Percentiles rank a stretch among this genome's conserved stretches.
Conservation (phyloP, 306 rosid genomes). For the Lathyrus oleraceus region DNA sequence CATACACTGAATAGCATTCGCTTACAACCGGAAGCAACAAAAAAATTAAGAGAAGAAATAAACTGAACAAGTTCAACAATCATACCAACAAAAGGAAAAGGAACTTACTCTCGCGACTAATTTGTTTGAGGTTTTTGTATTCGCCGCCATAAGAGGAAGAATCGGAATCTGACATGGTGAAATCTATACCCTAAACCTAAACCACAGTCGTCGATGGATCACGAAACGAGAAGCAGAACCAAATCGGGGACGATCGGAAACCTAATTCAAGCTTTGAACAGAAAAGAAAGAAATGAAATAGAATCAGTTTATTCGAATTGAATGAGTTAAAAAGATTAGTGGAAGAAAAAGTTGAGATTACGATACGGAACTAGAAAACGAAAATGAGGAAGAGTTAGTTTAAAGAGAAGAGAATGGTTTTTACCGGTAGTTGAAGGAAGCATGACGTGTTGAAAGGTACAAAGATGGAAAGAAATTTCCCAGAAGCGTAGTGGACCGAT, state of each 20-base stretch:
- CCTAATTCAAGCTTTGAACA: constrained; percentile 25
- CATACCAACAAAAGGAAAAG: background rate
- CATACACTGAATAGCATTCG: background rate
- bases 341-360: constrained; percentile 14
- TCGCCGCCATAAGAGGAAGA: constrained; percentile 43
- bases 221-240: constrained; percentile 20
- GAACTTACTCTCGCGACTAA: constrained; percentile 45
- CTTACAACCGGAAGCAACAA: constrained; percentile 6
- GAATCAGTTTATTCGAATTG: background rate
- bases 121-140: constrained; percentile 41
- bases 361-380: background rate
- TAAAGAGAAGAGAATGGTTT: background rate
- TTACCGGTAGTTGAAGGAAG: constrained; percentile 29
- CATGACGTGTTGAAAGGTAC: constrained; percentile 40
- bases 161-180: constrained; percentile 45
- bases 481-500: constrained; percentile 45
- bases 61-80: background rate
- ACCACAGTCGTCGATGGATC: constrained; percentile 34
- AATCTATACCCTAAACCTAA: constrained; percentile 7
- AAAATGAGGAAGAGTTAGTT: background rate
- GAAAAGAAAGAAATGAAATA: background rate
- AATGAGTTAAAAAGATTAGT: background rate
- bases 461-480: constrained; percentile 39
- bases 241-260: constrained; percentile 37
- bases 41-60: no score